phyloP scores from a whole-genome alignment of 2,329 filamentous ascomycete genomes.

The Epichloe sp. region DNA sequence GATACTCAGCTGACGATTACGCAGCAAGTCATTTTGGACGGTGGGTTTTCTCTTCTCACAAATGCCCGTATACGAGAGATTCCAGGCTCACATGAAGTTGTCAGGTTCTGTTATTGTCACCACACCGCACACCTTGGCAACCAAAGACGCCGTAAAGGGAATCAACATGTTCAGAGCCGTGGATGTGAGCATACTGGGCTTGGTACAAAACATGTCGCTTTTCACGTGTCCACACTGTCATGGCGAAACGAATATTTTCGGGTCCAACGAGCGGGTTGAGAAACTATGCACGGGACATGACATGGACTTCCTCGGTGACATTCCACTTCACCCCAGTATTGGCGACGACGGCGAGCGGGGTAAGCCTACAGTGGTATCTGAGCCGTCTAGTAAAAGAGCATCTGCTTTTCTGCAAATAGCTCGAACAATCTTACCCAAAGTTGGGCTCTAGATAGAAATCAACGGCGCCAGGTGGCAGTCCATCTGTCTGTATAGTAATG shows the following conservation, averaged over 20 bases:
- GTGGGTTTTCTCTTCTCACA: slow-evolving; percentile 25
- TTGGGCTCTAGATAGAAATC: slow-evolving; percentile 18
- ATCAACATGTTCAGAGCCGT: slow-evolving; percentile 88
- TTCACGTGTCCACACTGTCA: slow-evolving; percentile 72
- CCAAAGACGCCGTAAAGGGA: slow-evolving; percentile 84
- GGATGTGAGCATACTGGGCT: slow-evolving; percentile 65
- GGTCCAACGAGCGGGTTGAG: slow-evolving; percentile 49
- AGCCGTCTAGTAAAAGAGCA: slow-evolving; percentile 63
- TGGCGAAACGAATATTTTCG: slow-evolving; percentile 64
- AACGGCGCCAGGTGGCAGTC: neutral
- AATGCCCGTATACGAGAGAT: neutral
- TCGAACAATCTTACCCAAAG: slow-evolving; percentile 33
- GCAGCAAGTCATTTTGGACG: slow-evolving; percentile 82
- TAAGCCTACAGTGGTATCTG: slow-evolving; percentile 78
- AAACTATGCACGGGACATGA: slow-evolving; percentile 57
- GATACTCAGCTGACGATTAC: slow-evolving; percentile 96
- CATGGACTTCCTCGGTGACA: slow-evolving; percentile 73
- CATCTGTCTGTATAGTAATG: neutral
- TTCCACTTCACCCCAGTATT: slow-evolving; percentile 76
- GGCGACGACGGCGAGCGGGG: slow-evolving; percentile 79
- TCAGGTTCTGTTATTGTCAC: slow-evolving; percentile 72
- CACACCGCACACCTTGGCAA: slow-evolving; percentile 83
- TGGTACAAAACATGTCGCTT: slow-evolving; percentile 86
- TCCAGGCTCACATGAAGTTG: neutral
- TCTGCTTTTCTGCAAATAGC: slow-evolving; percentile 62